These are phyloP conservation scores for Isoetes taiwanensis DNA, from an alignment of 75 land plant genomes.

Conservation along the genomic window DNA sequence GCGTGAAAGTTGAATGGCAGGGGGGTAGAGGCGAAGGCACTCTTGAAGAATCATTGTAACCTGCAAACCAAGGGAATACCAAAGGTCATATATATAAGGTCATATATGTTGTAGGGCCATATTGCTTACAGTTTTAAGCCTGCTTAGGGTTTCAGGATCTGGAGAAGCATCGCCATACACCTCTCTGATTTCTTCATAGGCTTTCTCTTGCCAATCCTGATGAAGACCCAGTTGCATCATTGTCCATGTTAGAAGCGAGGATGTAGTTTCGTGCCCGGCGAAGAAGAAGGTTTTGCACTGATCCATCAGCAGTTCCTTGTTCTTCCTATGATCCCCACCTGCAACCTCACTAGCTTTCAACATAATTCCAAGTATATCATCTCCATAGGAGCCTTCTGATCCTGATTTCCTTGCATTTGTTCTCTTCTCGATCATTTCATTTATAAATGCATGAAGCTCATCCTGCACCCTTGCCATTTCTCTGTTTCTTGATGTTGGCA, in stretches of 20 bases:
- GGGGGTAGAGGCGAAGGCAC: too few species aligned
- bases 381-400: not conserved
- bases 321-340: too few species aligned
- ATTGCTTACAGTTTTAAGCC: not conserved
- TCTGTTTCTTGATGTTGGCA: too few species aligned
- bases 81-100: too few species aligned
- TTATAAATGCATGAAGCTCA: too few species aligned
- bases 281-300: not conserved
- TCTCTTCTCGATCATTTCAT: too few species aligned
- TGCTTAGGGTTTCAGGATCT: not conserved
- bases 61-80: conserved; percentile 24
- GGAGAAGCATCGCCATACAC: not conserved
- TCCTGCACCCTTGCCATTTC: too few species aligned
- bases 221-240: not conserved
- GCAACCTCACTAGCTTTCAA: too few species aligned
- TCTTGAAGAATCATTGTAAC: conserved; percentile 32
- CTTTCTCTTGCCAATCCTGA: not conserved
- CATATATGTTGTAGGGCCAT: too few species aligned
- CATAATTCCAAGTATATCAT: conserved; percentile 34
- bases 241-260: not conserved
- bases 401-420: too few species aligned
- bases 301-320: too few species aligned
- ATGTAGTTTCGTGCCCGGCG: not conserved
- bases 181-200: not conserved
- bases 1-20: conserved; percentile 15